phyloP scores from a whole-genome alignment of 1,284 basidiomycete genomes.

The Earliella scabrosa region DNA sequence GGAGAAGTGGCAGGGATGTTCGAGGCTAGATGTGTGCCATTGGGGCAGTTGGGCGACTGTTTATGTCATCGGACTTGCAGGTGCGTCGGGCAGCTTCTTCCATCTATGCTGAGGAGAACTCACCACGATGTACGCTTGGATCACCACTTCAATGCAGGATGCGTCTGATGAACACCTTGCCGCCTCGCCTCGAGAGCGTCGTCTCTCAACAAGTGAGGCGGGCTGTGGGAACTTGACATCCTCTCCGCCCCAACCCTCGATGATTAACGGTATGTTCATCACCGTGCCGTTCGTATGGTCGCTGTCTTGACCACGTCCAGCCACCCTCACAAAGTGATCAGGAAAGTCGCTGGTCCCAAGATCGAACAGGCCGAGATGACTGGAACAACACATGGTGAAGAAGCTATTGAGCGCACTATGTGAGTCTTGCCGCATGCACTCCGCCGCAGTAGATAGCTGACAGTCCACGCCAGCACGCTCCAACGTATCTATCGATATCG shows the following conservation, averaged over 20 bases:
- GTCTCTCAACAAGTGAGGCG: conserved; percentile 55
- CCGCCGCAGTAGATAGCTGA: background rate
- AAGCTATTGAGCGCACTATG: conserved; percentile 71
- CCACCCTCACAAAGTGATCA: conserved; percentile 61
- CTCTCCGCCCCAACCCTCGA: conserved; percentile 67
- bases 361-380: conserved; percentile 57
- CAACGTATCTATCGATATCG: conserved; percentile 65
- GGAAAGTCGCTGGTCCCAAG: conserved; percentile 66
- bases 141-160: conserved; percentile 76
- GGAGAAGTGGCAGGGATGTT: conserved; percentile 27
- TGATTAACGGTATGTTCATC: conserved; percentile 56
- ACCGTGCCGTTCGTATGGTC: background rate
- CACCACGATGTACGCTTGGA: conserved; percentile 60
- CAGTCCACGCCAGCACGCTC: conserved; percentile 64
- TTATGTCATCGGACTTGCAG: conserved; percentile 79
- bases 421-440: conserved; percentile 41
- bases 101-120: conserved; percentile 3
- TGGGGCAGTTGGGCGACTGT: conserved; percentile 81
- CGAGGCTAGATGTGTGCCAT: conserved; percentile 65
- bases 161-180: conserved; percentile 75
- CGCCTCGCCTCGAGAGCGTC: conserved; percentile 81
- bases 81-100: conserved; percentile 44
- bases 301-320: background rate
- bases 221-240: conserved; percentile 50
- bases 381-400: conserved; percentile 53